A percentile compares a stretch with the other conserved stretches of the same genome.
phyloP scores from a whole-genome alignment of 1,284 basidiomycete species.

The Meira nashicola region DNA sequence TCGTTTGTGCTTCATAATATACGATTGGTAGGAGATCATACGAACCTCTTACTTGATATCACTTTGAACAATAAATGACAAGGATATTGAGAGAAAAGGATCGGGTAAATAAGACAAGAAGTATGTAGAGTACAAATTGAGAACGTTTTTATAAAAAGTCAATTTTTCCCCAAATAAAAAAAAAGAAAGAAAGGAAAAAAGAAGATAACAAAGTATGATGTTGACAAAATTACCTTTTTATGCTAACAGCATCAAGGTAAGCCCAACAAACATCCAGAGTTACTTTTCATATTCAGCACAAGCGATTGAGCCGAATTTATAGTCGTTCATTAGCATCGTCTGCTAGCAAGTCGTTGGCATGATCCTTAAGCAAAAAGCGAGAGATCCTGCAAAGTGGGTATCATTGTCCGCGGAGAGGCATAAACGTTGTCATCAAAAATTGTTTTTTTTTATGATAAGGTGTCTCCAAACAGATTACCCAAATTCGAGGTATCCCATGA shows the following conservation, averaged over 20 bases:
- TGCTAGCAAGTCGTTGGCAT: too few relatives aligned
- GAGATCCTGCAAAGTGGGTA: too few relatives aligned
- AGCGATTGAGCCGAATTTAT: too few relatives aligned
- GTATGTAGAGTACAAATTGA: neutral
- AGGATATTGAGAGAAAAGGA: neutral
- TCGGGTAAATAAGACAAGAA: neutral
- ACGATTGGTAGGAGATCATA: too few relatives aligned
- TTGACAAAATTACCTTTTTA: neutral
- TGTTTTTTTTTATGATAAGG: neutral
- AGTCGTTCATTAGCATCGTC: too few relatives aligned
- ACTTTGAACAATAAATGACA: too few relatives aligned
- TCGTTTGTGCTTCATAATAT: too few relatives aligned
- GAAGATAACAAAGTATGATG: neutral
- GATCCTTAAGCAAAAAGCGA: too few relatives aligned
- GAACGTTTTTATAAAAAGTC: neutral
- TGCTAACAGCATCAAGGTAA: neutral
- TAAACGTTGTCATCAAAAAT: too few relatives aligned
- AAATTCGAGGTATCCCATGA: conserved; percentile 32
- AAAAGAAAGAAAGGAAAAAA: conserved; percentile 2
- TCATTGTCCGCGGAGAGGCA: too few relatives aligned
- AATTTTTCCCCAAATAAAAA: neutral
- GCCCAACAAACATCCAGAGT: neutral
- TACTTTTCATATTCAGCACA: too few relatives aligned
- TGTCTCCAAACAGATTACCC: conserved; percentile 27
- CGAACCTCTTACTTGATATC: too few relatives aligned